These are phyloP conservation scores for Debaryomyces coudertii DNA, from an alignment of 1,139 yeast species.

Conservation along the genomic window DNA sequence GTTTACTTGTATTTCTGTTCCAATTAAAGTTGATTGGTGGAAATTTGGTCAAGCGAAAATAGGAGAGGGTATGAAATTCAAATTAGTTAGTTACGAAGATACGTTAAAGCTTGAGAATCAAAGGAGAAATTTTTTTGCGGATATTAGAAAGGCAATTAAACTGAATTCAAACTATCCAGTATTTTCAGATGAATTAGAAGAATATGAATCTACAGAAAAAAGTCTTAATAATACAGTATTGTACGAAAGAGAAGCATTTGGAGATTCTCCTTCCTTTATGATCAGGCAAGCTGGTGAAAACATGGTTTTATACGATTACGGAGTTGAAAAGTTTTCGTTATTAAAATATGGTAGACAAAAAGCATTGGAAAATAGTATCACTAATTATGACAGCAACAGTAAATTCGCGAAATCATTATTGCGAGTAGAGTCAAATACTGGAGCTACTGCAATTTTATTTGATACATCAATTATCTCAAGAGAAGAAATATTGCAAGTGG, in stretches of 20 bases:
- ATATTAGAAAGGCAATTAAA: slow-evolving; percentile 17
- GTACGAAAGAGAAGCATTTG: too few species aligned
- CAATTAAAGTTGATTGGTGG: slow-evolving; percentile 37
- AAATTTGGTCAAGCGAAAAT: slow-evolving; percentile 38
- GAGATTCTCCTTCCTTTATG: slow-evolving; percentile 17
- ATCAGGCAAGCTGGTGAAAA: slow-evolving; percentile 38
- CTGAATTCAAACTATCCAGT: not conserved
- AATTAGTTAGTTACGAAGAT: slow-evolving; percentile 28
- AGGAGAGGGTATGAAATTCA: slow-evolving; percentile 27
- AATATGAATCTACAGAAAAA: too few species aligned
- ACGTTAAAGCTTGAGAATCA: slow-evolving; percentile 25
- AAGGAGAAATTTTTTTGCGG: slow-evolving; percentile 23
- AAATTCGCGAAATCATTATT: slow-evolving; percentile 3
- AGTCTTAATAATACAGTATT: too few species aligned
- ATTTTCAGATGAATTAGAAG: too few species aligned
- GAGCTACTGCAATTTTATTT: slow-evolving; percentile 32
- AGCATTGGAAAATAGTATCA: slow-evolving; percentile 18
- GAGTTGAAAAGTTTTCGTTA: slow-evolving; percentile 28
- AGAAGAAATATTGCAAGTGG: slow-evolving; percentile 19
- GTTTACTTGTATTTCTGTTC: slow-evolving; percentile 35
- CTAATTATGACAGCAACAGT: not conserved
- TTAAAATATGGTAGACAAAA: slow-evolving; percentile 37
- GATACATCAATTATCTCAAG: slow-evolving; percentile 25
- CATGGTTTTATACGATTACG: slow-evolving; percentile 36
- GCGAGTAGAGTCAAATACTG: slow-evolving; percentile 28